Evolutionary conservation across 345 rosid species (phyloP).

Genomic region (Brassica incana): DNA sequence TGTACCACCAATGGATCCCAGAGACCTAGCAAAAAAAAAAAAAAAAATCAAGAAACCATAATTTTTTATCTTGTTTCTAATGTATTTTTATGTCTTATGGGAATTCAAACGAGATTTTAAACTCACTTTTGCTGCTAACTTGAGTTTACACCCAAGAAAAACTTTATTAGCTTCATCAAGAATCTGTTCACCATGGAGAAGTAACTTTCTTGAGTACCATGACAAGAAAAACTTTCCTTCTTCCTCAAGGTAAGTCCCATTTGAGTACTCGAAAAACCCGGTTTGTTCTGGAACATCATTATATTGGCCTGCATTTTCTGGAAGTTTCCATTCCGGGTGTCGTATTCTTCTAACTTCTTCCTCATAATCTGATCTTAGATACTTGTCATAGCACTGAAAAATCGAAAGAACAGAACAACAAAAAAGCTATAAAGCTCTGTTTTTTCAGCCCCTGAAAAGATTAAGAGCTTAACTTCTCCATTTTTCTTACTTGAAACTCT

Average conservation of each 20-base stretch:
- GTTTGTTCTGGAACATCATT: slow-evolving; percentile 64
- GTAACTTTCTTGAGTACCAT: slow-evolving; percentile 75
- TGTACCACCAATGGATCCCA: slow-evolving; percentile 95
- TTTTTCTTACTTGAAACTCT: slow-evolving; percentile 68
- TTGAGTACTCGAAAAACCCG: slow-evolving; percentile 54
- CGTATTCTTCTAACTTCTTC: slow-evolving; percentile 59
- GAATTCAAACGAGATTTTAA: background rate
- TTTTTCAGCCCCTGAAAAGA: background rate
- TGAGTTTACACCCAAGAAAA: slow-evolving; percentile 71
- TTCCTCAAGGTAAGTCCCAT: slow-evolving; percentile 63
- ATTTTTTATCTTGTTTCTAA: background rate
- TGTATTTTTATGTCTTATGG: background rate
- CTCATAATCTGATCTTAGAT: slow-evolving; percentile 64
- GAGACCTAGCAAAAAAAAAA: slow-evolving; percentile 51
- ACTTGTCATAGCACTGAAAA: slow-evolving; percentile 76
- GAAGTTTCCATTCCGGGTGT: slow-evolving; percentile 84
- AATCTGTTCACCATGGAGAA: slow-evolving; percentile 77
- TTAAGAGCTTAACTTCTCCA: background rate
- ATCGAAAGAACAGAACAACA: background rate
- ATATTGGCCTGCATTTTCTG: slow-evolving; percentile 68
- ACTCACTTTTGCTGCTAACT: slow-evolving; percentile 75
- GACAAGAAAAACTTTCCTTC: slow-evolving; percentile 73
- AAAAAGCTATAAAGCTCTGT: background rate
- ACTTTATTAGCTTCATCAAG: slow-evolving; percentile 79
- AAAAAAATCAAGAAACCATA: slow-evolving; percentile 12